Evolutionary conservation across 495 filamentous ascomycete genomes (phyloP), one percentile per base, ranked within the genome.

Genomic region (Rusavskia elegans): DNA sequence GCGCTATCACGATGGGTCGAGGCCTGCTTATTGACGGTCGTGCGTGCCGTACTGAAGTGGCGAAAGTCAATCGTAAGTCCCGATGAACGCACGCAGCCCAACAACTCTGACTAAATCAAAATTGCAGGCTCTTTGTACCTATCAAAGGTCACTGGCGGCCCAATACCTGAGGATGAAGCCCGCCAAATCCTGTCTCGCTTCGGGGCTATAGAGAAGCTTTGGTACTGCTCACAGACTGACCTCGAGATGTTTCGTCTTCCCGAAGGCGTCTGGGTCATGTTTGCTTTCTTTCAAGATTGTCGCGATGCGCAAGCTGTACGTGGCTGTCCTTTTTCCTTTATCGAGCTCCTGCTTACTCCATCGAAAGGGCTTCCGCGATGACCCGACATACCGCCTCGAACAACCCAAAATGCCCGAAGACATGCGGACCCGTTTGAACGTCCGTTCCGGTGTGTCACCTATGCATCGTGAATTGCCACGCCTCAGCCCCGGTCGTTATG

Each of bases 1-100:
- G 45, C 13, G 79, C 79, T 21, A 65, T 78, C 50, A 51, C 53
- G 9, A 45, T 69, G 14, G 77, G 71, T 27, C 68, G 65, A 11
- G 72, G 73, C 23, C 56, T 63, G 19, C 50, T 71, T 29, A 73
- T 83, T 50, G 61, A 71, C 46, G 76, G 74, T n/a, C 76, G 79
- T 38, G 66, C 71, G 11, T 77, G 74, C 66, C 75, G 79, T 8
- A 74, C 69, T 30, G 79, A 83, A 64, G 72, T 72, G 53, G 74
- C 77, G 29, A 57, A 59, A 42, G 65, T 64, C 9, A 75, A 80
- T 53, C 70, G 79, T 77, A 63, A 68, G 75, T 69, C 23, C 29
- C 20, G 27, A 25, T 25, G 19, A 1, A 25, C 35, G 27, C 32
- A 35, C 9, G 32, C 32, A 35, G 2, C 13, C 10, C 32, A 10